These are phyloP conservation scores for Hortaea werneckii DNA, from an alignment of 2,329 filamentous ascomycete species.

Conservation along the genomic window DNA sequence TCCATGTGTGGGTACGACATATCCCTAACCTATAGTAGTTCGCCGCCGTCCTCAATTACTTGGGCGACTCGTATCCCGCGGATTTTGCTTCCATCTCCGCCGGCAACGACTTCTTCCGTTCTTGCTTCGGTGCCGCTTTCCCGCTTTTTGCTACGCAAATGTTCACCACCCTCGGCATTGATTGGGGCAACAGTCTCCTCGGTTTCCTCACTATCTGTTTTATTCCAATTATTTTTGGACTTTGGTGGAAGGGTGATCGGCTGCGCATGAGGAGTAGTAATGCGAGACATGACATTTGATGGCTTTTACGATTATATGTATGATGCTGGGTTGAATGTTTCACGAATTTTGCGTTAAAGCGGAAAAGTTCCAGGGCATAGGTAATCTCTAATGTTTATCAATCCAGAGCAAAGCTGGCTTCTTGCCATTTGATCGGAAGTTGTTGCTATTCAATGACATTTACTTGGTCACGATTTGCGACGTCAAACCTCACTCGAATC, in stretches of 20 bases:
- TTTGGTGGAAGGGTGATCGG: conserved; percentile 48
- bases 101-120: conserved; percentile 50
- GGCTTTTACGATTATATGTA: too few species aligned
- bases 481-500: too few species aligned
- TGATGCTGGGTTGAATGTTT: too few species aligned
- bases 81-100: conserved; percentile 50
- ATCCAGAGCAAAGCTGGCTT: too few species aligned
- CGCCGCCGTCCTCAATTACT: conserved; percentile 23
- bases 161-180: conserved; percentile 50
- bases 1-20: conserved; percentile 23
- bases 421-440: too few species aligned
- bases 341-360: background rate
- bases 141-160: conserved; percentile 52
- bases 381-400: too few species aligned
- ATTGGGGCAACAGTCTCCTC: conserved; percentile 46
- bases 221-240: conserved; percentile 38
- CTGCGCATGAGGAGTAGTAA: conserved; percentile 45
- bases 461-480: too few species aligned
- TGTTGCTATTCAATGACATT: too few species aligned
- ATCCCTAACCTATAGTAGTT: conserved; percentile 20
- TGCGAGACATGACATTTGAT: background rate
- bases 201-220: conserved; percentile 32
- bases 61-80: conserved; percentile 22
- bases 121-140: conserved; percentile 48
- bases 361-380: too few species aligned